These are phyloP conservation scores for Begonia peltatifolia DNA, from an alignment of 306 rosid genomes.

Conservation along the genomic window DNA sequence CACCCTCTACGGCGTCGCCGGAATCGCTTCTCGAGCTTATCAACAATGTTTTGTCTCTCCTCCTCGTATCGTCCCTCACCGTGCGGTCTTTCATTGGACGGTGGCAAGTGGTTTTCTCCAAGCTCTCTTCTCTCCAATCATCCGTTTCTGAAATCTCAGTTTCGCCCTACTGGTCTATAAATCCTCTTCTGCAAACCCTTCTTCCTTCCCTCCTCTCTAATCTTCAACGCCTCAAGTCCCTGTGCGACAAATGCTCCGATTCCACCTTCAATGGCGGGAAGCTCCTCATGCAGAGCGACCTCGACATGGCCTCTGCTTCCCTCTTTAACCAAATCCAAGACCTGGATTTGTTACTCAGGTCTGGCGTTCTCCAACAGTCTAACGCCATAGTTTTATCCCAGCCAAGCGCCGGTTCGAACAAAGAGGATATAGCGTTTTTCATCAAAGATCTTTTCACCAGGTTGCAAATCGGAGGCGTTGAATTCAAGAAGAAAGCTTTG, in stretches of 20 bases:
- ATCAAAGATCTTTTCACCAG: constrained; percentile 38
- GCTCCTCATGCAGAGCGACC: constrained; percentile 52
- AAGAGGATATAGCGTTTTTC: constrained; percentile 25
- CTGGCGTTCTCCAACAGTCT: constrained; percentile 43
- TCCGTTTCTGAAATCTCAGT: constrained; percentile 23
- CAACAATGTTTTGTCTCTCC: constrained; percentile 21
- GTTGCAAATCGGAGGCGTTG: constrained; percentile 41
- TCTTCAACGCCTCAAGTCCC: constrained; percentile 33
- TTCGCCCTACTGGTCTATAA: constrained; percentile 36
- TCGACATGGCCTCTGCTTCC: constrained; percentile 36
- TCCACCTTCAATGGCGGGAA: constrained; percentile 31
- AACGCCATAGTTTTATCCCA: constrained; percentile 44
- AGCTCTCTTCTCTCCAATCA: constrained; percentile 22
- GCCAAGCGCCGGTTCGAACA: constrained; percentile 28
- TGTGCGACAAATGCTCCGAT: constrained; percentile 24
- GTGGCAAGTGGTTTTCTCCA: constrained; percentile 35
- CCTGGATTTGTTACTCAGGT: constrained; percentile 40
- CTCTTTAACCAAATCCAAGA: constrained; percentile 30
- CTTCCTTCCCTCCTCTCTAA: constrained; percentile 43
- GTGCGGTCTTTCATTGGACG: constrained; percentile 32
- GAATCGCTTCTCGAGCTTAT: constrained; percentile 36
- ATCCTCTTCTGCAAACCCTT: constrained; percentile 39
- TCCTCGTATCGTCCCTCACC: constrained; percentile 30
- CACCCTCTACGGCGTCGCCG: constrained; percentile 19
- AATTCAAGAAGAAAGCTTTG: constrained; percentile 40